These are phyloP conservation scores for Boletus barrowsii DNA, from an alignment of 768 basidiomycete genomes.

Conservation along the genomic window DNA sequence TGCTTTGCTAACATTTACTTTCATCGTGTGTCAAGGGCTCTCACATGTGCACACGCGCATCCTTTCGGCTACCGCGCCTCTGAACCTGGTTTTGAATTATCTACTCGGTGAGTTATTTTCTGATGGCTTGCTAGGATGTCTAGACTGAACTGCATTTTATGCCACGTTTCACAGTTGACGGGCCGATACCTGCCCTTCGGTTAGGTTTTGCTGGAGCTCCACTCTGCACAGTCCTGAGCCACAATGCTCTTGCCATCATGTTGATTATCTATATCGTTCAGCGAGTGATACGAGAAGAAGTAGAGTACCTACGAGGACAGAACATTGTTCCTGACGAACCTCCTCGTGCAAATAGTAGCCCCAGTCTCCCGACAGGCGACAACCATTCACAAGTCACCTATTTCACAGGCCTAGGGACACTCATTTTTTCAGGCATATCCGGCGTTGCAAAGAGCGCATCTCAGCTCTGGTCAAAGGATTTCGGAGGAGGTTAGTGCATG, in stretches of 20 bases:
- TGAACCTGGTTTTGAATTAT: constrained; percentile 25
- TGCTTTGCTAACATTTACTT: neutral
- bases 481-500: constrained; percentile 20
- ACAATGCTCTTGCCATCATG: constrained; percentile 20
- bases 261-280: constrained; percentile 23
- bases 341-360: neutral
- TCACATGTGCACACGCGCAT: constrained; percentile 19
- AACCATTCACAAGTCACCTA: neutral
- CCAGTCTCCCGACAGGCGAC: neutral
- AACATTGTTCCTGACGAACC: constrained; percentile 12
- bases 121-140: neutral
- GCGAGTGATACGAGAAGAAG: constrained; percentile 19
- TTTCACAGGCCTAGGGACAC: constrained; percentile 14
- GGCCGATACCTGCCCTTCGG: constrained; percentile 25
- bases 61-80: constrained; percentile 21
- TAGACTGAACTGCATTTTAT: neutral
- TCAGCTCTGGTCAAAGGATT: constrained; percentile 30
- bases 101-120: constrained; percentile 19
- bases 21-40: constrained; percentile 16
- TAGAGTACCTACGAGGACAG: constrained; percentile 8
- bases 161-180: constrained; percentile 14
- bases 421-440: constrained; percentile 17
- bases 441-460: constrained; percentile 25
- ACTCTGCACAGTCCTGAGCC: constrained; percentile 27
- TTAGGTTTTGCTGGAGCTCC: constrained; percentile 27